Evolutionary conservation across 2,329 filamentous ascomycete genomes (phyloP), one percentile per base, ranked within the genome.

Genomic region (Monilinia fructicola): DNA sequence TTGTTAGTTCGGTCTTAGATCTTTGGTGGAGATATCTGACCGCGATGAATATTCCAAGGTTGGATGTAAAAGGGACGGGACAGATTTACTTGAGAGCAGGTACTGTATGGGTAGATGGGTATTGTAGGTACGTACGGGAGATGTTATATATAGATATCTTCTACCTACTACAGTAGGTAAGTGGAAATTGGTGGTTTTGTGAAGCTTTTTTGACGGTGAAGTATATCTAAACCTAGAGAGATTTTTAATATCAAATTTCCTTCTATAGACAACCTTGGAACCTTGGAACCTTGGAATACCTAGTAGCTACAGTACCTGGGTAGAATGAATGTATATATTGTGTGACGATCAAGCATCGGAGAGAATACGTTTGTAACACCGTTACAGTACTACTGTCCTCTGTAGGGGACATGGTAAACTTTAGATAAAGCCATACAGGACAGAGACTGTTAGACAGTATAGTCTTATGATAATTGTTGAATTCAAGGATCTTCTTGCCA

Each of bases 1-100:
- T 46, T n/a, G 53, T 26, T 46, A 40, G 26, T 21, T 31, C 21
- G 42, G 61, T 56, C 52, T 56, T 64, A 48, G 61, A 64, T 56
- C 53, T 12, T 10, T 50, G 28, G 21, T 58, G 50, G 50, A 64
- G 52, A 46, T 55, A 64, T 31, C 61, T 55, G 50, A 42, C 52
- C 38, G 61, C 61, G 40, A 54, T 44, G 16, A 55, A 28, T 55
- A 48, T 48, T 35, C 56, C 54, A 56, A 11, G 23, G 38, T 28
- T 44, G 54, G 38, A 14, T 23, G 16, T 3, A 44, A 2, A 26
- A 21, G 55, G 55, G 7, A 26, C 40, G 55, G 23, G 23, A 46
- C 23, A 28, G 40, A 7, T 31, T 28, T 44, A 46, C 55, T 58
- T 44, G 7, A 42, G 31, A 7, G 31, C 31, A n/a, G n/a, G n/a